These are phyloP conservation scores for Hydnomerulius pinastri DNA, from an alignment of 768 basidiomycete species.

Conservation along the genomic window DNA sequence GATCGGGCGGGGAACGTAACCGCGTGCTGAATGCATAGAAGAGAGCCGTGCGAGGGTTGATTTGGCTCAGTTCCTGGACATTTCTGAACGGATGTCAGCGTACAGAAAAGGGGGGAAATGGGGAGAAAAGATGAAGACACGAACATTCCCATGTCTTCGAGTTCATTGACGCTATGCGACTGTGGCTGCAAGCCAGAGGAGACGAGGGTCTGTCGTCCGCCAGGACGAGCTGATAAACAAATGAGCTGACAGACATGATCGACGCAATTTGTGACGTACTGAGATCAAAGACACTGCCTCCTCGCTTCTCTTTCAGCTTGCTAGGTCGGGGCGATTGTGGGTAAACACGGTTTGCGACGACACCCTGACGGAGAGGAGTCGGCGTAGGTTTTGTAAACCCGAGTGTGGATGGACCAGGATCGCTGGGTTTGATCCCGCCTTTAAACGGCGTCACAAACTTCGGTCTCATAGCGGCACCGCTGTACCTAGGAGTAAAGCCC, in stretches of 20 bases:
- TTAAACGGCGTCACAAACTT: conserved; percentile 71
- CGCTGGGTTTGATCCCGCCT: conserved; percentile 46
- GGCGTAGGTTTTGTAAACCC: conserved; percentile 2
- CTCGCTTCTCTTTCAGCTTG: conserved; percentile 8
- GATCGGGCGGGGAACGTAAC: conserved; percentile 29
- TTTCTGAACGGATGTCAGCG: conserved; percentile 41
- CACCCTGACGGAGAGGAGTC: conserved; percentile 1
- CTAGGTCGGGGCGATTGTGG: conserved; percentile 13
- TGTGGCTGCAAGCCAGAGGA: conserved; percentile 57
- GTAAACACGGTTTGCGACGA: conserved; percentile 19
- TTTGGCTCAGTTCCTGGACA: conserved; percentile 49
- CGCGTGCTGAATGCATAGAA: conserved; percentile 61
- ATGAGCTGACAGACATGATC: not conserved
- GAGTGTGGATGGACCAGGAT: conserved; percentile 12
- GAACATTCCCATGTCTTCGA: conserved; percentile 56
- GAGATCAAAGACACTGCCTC: conserved; percentile 39
- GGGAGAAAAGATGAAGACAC: conserved; percentile 21
- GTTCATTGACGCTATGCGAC: conserved; percentile 41
- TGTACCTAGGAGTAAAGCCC: conserved; percentile 25
- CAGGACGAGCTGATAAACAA: conserved; percentile 29
- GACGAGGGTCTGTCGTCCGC: conserved; percentile 45
- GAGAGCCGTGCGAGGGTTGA: conserved; percentile 54
- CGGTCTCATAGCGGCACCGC: conserved; percentile 32
- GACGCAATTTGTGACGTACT: conserved; percentile 37
- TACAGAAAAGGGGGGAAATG: not conserved